Base-by-base conservation (phyloP, 2,329 filamentous ascomycete species). In the Colletotrichum nymphaeae region DNA sequence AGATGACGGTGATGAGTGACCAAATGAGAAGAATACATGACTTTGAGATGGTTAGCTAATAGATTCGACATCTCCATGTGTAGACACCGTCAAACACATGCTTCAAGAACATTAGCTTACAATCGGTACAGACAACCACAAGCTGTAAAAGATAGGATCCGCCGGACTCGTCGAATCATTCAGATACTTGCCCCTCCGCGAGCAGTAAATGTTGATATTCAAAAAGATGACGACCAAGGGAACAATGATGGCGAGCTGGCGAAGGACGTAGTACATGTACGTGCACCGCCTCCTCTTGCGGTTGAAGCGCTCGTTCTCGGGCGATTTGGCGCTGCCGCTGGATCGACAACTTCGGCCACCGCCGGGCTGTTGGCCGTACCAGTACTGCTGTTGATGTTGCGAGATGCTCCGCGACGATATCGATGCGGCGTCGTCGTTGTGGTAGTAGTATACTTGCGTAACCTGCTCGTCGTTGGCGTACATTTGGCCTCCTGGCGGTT, bases 161-260 rank as follows among this genome's bases (percentile, higher is more conserved):
- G 57, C 57, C 12, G 73, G 58, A 56, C 69, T 75, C 52, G 73
- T 75, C 62, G 63, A 66, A 46, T 67, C 67, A 59, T 73, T 73
- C 16, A 75, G 69, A 37, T 75, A 75, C 28, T 63, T 72, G 6
- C 74, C 74, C 26, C 73, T 53, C 12, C 74, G 55, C 28, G 74
- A 75, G 9, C 73, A 73, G 35, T 75, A 75, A 22, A 75, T 75
- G 63, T 75, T 75, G 69, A 75, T 56, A 57, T 75, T 75, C n/a
- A 75, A 56, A 26, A 75, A 62, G 30, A 75, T 62, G 8, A 73
- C 35, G 57, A 75, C 69, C 11, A 75, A 16, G 2, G 74, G 73
- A 56, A 75, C 58, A 66, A 75, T 60, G 26, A 93, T 84, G 59
- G 91, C 87, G 28, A 72, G 42, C 67, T 80, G 78, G 16, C 78